Evolutionary conservation across 2,329 filamentous ascomycete species (phyloP), one percentile per base, ranked within the genome.

Genomic region (Cryphonectria parasitica): DNA sequence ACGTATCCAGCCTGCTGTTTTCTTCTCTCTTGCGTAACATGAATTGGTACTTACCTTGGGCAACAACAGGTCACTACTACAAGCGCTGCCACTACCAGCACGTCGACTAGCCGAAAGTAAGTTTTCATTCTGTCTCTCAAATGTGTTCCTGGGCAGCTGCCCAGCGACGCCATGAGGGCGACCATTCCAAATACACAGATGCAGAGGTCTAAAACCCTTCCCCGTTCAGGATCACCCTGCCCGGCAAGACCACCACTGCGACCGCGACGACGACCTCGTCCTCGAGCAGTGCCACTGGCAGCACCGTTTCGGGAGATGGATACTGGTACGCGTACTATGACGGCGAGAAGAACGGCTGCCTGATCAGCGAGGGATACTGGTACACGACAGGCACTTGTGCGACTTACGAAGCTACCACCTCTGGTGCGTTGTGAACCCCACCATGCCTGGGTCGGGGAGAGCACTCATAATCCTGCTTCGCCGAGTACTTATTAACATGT

Each of bases 301-400:
- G 73, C 43, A 49, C 65, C 0, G 80, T 82, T 67, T 78, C 82
- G n/a, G 90, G 90, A 1, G 84, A 81, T 43, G 91, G 91, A 0
- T 87, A 85, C 74, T 78, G 92, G 56, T 85, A 89, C 68, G 89
- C 91, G 3, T 76, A 83, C 36, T 81, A 83, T 4, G 78, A 80
- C 25, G 84, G 86, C 3, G 77, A 76, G n/a, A 77, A 81, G 64
- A 84, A 82, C 10, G 91, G 91, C n/a, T 93, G 90, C 74, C 84
- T 93, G 70, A 93, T 92, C 76, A 86, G 86, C 69, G 83, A 80
- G 13, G 91, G 91, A 0, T 88, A 86, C 0, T 93, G 91, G 91
- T 93, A 91, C 76, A 84, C 85, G 0, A 85, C 83, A 1, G 90
- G 90, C 2, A 91, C 90, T 0, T 92, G 90, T 76, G 91, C 91